These are phyloP conservation scores for Nemania sp. DNA, from an alignment of 2,329 filamentous ascomycete species.

Conservation along the genomic window DNA sequence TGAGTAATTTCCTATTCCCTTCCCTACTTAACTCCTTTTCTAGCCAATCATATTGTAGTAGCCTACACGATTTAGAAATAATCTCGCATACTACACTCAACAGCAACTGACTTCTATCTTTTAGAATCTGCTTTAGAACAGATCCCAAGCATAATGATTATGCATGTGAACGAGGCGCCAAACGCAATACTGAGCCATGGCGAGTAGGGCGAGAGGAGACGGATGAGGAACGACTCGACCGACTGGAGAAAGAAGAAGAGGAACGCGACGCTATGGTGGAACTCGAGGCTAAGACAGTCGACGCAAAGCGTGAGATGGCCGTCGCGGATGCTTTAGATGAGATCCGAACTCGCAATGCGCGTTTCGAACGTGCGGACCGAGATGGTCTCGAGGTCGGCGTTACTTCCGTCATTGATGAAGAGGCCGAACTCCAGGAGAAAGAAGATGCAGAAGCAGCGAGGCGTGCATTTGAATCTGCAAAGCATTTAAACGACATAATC, in stretches of 20 bases:
- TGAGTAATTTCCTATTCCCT: constrained; percentile 3
- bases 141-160: constrained; percentile 98
- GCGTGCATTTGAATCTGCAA: constrained; percentile 77
- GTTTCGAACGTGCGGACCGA: constrained; percentile 80
- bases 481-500: constrained; percentile 65
- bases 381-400: constrained; percentile 71
- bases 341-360: constrained; percentile 90
- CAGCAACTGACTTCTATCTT: neutral
- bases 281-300: constrained; percentile 90
- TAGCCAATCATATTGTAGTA: too few species aligned
- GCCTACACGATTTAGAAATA: neutral
- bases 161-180: constrained; percentile 80
- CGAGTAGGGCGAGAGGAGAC: constrained; percentile 76
- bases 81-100: neutral
- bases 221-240: constrained; percentile 86
- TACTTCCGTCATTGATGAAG: constrained; percentile 68
- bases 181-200: constrained; percentile 96
- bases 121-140: constrained; percentile 60
- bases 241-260: constrained; percentile 81
- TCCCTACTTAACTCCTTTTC: neutral
- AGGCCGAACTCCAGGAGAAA: constrained; percentile 74
- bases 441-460: constrained; percentile 88
- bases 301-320: constrained; percentile 95
- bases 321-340: constrained; percentile 96
- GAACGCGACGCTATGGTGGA: constrained; percentile 95